These are phyloP conservation scores for Penicillium longicatenatum DNA, from an alignment of 495 filamentous ascomycete genomes.

Conservation along the genomic window DNA sequence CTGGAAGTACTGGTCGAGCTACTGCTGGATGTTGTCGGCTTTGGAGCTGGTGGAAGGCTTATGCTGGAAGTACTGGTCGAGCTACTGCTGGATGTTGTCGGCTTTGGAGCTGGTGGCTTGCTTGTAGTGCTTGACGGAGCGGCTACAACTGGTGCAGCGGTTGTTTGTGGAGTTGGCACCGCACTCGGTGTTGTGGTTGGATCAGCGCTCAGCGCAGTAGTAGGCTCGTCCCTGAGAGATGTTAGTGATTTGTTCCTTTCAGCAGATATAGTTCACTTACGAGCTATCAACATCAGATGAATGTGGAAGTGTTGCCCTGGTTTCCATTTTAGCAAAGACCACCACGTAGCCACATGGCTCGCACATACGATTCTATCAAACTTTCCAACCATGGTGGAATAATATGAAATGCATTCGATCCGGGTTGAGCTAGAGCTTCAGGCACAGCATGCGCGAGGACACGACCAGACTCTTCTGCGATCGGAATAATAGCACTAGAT, in stretches of 20 bases:
- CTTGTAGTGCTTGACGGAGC: not conserved
- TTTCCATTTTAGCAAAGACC: not conserved
- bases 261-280: not conserved
- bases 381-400: slow-evolving; percentile 6
- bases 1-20: no score
- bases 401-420: slow-evolving; percentile 1
- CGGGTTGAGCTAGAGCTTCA: not conserved
- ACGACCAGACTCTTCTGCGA: not conserved
- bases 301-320: slow-evolving; percentile 1
- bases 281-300: not conserved
- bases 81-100: not conserved
- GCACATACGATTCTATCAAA: slow-evolving; percentile 1
- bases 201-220: not conserved
- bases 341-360: not conserved
- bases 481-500: slow-evolving; percentile 18
- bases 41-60: not conserved
- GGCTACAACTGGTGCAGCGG: not conserved
- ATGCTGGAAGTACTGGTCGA: no score
- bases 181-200: not conserved
- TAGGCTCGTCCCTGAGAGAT: not conserved
- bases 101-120: not conserved
- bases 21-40: not conserved
- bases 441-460: not conserved
- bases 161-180: not conserved
- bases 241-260: not conserved